Percentiles rank a stretch among this genome's conserved stretches.
Evolutionary conservation across 1,139 yeast genomes (phyloP).

Genomic region (Lodderomyces margitis): DNA sequence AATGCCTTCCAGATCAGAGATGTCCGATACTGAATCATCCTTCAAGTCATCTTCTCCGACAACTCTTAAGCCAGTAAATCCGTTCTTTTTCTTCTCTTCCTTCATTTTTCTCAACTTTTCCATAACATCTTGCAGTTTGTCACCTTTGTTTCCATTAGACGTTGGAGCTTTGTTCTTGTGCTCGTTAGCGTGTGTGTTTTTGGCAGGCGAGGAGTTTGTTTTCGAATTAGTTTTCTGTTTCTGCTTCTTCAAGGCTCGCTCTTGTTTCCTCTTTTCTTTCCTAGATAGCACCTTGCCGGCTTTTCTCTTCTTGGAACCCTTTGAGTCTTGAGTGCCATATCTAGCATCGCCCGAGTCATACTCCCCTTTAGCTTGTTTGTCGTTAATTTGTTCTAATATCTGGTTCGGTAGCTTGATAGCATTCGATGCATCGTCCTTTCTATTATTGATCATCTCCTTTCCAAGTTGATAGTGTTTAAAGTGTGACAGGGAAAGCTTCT

Average conservation of each 20-base stretch:
- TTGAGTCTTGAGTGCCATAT: constrained; percentile 22
- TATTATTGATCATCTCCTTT: not conserved
- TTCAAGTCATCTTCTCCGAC: constrained; percentile 30
- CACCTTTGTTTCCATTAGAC: constrained; percentile 9
- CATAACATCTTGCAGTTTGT: constrained; percentile 24
- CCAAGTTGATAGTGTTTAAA: too few relatives aligned
- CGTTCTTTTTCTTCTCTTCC: constrained; percentile 22
- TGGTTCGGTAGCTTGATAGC: constrained; percentile 60
- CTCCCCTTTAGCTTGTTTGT: constrained; percentile 32
- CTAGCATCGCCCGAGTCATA: constrained; percentile 34
- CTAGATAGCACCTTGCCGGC: constrained; percentile 27
- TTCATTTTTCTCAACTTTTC: constrained; percentile 23
- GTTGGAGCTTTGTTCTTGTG: constrained; percentile 10
- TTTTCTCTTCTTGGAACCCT: constrained; percentile 23
- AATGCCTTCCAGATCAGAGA: constrained; percentile 16
- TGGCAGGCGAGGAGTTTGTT: constrained; percentile 1
- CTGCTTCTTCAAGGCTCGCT: constrained; percentile 51
- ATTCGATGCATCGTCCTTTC: not conserved
- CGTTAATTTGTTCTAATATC: constrained; percentile 61
- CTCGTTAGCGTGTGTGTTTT: constrained; percentile 6
- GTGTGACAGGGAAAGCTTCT: too few relatives aligned
- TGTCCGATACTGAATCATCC: constrained; percentile 21
- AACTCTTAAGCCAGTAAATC: constrained; percentile 16
- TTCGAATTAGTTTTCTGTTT: constrained; percentile 20
- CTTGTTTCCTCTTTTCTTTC: constrained; percentile 59